Percentiles rank a stretch among this genome's conserved stretches.
Conservation (phyloP, 768 basidiomycete genomes). For the Solioccasus polychromus region DNA sequence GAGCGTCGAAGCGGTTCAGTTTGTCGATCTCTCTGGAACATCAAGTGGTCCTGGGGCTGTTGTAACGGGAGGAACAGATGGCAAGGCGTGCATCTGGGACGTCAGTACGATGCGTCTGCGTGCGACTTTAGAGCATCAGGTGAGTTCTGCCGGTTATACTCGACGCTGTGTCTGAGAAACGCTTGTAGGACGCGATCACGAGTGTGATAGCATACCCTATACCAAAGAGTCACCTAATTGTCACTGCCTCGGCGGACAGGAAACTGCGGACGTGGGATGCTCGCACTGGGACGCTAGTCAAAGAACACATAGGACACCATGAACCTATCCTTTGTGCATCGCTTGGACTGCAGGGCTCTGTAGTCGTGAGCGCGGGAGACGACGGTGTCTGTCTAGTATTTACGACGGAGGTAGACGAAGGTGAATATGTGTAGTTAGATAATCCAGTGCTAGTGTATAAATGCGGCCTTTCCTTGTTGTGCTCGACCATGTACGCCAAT, state of each 20-base stretch:
- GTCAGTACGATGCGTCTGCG: slow-evolving; percentile 81
- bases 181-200: slow-evolving; percentile 79
- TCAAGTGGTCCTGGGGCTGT: slow-evolving; percentile 53
- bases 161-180: slow-evolving; percentile 3
- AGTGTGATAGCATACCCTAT: slow-evolving; percentile 69
- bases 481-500: slow-evolving; percentile 37
- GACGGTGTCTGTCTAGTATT: slow-evolving; percentile 87
- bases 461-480: neutral
- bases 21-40: slow-evolving; percentile 70
- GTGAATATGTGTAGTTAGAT: slow-evolving; percentile 12
- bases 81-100: slow-evolving; percentile 95
- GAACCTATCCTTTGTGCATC: slow-evolving; percentile 75
- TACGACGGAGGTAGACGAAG: slow-evolving; percentile 47
- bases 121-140: slow-evolving; percentile 78
- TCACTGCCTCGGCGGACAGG: slow-evolving; percentile 85
- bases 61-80: slow-evolving; percentile 89
- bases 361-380: slow-evolving; percentile 87
- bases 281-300: slow-evolving; percentile 73
- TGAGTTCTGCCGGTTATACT: slow-evolving; percentile 34
- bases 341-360: slow-evolving; percentile 64
- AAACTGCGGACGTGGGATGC: slow-evolving; percentile 92
- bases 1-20: slow-evolving; percentile 83
- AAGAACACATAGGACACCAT: slow-evolving; percentile 80
- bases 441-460: slow-evolving; percentile 11
- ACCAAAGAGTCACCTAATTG: slow-evolving; percentile 72